Base-by-base conservation (phyloP, 2,329 filamentous ascomycete species). In the Bipolaris bicolor region DNA sequence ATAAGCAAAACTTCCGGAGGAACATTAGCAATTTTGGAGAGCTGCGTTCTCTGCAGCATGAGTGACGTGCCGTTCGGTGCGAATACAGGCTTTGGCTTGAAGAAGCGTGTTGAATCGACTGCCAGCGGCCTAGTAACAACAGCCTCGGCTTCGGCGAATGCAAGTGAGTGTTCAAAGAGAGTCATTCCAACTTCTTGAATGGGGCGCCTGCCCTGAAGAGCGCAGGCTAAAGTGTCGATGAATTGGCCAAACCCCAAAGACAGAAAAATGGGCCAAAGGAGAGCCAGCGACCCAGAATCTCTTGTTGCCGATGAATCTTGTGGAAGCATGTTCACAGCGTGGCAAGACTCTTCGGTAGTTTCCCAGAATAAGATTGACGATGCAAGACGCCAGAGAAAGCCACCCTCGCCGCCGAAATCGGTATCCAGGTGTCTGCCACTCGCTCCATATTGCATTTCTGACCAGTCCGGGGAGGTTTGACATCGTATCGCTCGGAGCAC, bases 141-240 rank as follows among this genome's bases (percentile, higher is more conserved):
- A 29, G 91, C 89, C 74, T 99, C 95, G 7, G 94, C 94, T 76
- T 99, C 95, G 10, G 94, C 92, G 78, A 98, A 99, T 2, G 94
- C 94, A 7, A 99, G 82, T 0, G 93, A 97, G 71, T 97, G 93
- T 74, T 99, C 95, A 69, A 98, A 97, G 2, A 97, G 85, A 0
- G 93, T 97, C 91, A 98, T 97, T 16, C 92, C 93, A 1, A 92
- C 96, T 77, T 98, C 95, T 0, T 91, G 89, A 61, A 90, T 86
- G 0, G 91, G 85, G 2, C 87, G 85, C 2, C 90, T 87, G 31
- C 94, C 94, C 74, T 97, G 92, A 6, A 98, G 84, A 9, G 94
- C 91, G 74, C 92, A 96, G 3, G 90, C 89, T 9, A 98, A 79
- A 0, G 91, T 95, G 76, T 98, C 95, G 18, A 97, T 80, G 66